Evolutionary conservation across 345 rosid genomes (phyloP), one percentile per base, ranked within the genome.

Genomic region (Hibiscus tridactylites): DNA sequence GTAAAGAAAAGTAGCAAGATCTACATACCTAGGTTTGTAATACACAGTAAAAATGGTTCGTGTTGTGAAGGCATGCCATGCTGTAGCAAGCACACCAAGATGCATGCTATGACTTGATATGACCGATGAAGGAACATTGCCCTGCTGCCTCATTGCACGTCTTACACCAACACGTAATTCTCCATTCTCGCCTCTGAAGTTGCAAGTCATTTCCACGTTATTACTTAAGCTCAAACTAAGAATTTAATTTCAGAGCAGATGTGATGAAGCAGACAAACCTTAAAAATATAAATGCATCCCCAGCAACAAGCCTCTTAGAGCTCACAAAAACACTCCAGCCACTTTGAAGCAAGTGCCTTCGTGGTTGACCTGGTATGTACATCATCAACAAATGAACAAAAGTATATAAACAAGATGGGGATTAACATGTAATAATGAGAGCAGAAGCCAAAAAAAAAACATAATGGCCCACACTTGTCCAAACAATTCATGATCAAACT

Each of bases 271-370:
- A 58, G 29, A 28, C 74, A 47, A 73, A 92, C 97, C 97, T 92
- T 47, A 90, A 82, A 81, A 92, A 92, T 80, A 92, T 90, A 78
- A 92, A 92, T 1, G 97, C 97, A 83, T 92, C 96, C 62, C 97
- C 96, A 0, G 97, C 96, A 29, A 90, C 88, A 26, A 92, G 87
- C 80, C 91, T 82, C 80, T 92, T 92, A 62, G 96, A 84, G 76
- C 93, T 92, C 33, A 92, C 96, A 77, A 92, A 92, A 52, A 85
- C 89, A 78, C 97, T 90, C 97, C 97, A 92, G 24, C 97, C 97
- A 77, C 96, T 92, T 75, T 90, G 96, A 71, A 92, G 93, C 70
- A 92, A 79, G 79, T 92, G 97, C 75, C 97, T 85, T 44, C 88
- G 76, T 1, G 97, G 97, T 81, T 92, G 96, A 71, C 97, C 97